These are phyloP conservation scores for Ceratocystis cubensis DNA, from an alignment of 2,329 filamentous ascomycete genomes.

Conservation along the genomic window DNA sequence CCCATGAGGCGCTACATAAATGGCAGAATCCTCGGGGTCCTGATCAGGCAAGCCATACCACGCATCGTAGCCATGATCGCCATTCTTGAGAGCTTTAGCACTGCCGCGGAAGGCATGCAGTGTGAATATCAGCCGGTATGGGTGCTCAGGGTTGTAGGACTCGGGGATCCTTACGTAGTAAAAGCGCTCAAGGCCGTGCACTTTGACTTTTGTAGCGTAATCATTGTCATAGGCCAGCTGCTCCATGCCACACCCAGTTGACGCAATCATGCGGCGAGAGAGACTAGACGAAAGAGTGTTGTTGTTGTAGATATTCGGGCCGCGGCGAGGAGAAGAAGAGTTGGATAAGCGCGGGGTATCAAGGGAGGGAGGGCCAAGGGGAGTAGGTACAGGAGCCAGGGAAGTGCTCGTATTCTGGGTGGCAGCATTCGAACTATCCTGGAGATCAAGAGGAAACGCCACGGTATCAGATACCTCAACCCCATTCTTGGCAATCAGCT, in stretches of 20 bases:
- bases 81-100: constrained; percentile 29
- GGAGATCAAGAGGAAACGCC: not conserved
- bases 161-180: constrained; percentile 31
- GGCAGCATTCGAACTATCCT: not conserved
- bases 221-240: constrained; percentile 25
- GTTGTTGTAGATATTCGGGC: not conserved
- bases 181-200: constrained; percentile 30
- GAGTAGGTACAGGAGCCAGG: not conserved
- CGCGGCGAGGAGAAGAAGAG: not conserved
- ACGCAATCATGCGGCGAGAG: not conserved
- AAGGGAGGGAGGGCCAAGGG: not conserved
- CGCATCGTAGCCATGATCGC: constrained; percentile 25
- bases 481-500: not conserved
- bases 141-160: constrained; percentile 31
- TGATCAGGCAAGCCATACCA: constrained; percentile 32
- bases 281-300: not conserved
- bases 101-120: constrained; percentile 32
- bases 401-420: no score
- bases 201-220: constrained; percentile 27
- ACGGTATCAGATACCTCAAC: not conserved
- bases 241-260: constrained; percentile 28
- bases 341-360: not conserved
- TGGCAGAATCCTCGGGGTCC: constrained; percentile 27
- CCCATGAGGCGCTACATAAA: constrained; percentile 34
- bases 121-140: constrained; percentile 33